A percentile compares a stretch with the other conserved stretches of the same genome.
Evolutionary conservation across 305 asterid species (phyloP).

Genomic region (Stenogyne calaminthoides): DNA sequence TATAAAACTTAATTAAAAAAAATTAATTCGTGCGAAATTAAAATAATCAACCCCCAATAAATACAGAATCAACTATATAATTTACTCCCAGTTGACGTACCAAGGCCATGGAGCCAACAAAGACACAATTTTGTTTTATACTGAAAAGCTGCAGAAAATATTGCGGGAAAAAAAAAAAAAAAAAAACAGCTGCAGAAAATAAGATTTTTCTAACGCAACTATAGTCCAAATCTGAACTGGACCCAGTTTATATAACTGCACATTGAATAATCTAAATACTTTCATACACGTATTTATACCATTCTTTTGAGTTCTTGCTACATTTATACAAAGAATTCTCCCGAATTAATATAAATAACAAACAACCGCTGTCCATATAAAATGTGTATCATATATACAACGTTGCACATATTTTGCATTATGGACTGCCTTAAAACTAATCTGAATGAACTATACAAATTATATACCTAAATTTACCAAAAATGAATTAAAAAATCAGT

Average conservation of each 20-base stretch:
- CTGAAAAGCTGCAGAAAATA: not conserved
- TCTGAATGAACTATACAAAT: not conserved
- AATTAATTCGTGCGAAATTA: too few relatives aligned
- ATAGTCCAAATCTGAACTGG: not conserved
- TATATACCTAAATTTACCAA: slow-evolving; percentile 20
- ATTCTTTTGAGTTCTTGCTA: not conserved
- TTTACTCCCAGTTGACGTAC: not conserved
- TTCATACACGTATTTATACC: not conserved
- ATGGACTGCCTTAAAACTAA: slow-evolving; percentile 2
- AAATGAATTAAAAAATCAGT: not conserved
- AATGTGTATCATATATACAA: not conserved
- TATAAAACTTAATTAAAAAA: too few relatives aligned
- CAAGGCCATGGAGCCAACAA: not conserved
- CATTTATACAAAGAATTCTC: slow-evolving; percentile 2
- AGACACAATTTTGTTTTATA: too few relatives aligned
- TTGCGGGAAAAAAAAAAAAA: too few relatives aligned
- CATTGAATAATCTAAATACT: not conserved
- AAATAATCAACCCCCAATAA: too few relatives aligned
- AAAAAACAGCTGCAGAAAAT: not conserved
- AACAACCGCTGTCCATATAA: not conserved
- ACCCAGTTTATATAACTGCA: not conserved
- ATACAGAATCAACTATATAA: too few relatives aligned
- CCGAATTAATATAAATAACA: not conserved
- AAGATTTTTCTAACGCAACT: not conserved
- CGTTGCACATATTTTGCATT: not conserved